Evolutionary conservation across 2,329 filamentous ascomycete species (phyloP), one percentile per base, ranked within the genome.

Genomic region (Cryphonectria carpinicola): DNA sequence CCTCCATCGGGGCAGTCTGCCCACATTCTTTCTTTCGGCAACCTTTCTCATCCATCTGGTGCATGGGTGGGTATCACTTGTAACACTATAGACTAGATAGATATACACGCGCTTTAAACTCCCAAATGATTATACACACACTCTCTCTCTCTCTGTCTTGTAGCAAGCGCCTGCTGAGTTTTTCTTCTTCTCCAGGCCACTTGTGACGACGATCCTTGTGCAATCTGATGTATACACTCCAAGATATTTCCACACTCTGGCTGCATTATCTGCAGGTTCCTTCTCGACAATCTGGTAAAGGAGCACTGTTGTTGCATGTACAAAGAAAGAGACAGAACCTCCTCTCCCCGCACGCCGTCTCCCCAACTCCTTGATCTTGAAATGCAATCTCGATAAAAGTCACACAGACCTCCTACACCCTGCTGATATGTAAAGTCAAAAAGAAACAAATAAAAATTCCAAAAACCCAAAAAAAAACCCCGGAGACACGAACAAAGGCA

Each of bases 381-480:
- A 17, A 61, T 61, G 35, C 58, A 61, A 61, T 61, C 58, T 61
- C 14, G 35, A n/a, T 61, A 61, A n/a, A 10, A n/a, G 46, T 49
- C 22, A 49, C 35, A 61, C 58, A 19, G 19, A 37, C 58, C 32
- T 39, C 58, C 10, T 61, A 61, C 58, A 61, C 58, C 58, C 58
- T 39, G 58, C 35, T 39, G 35, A 39, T 61, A 69, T 69, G 68
- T 54, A 69, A 49, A 65, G 39, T 52, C 22, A 19, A 64, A 67
- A 56, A 25, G 7, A 52, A 67, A 67, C n/a, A 46, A n/a, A 43
- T n/a, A n/a, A 62, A 6, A 39, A 39, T 13, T n/a, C n/a, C 3
- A 22, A 60, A 56, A 56, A 19, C 2, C 4, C 17, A 22, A 60
- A 17, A 17, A 56, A 56, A 52, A 54, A 19, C 35, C 35, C 28